Percentiles rank a stretch among this genome's conserved stretches.
Evolutionary conservation across 1,139 yeast genomes (phyloP).

Genomic region (Williopsis jadinii): DNA sequence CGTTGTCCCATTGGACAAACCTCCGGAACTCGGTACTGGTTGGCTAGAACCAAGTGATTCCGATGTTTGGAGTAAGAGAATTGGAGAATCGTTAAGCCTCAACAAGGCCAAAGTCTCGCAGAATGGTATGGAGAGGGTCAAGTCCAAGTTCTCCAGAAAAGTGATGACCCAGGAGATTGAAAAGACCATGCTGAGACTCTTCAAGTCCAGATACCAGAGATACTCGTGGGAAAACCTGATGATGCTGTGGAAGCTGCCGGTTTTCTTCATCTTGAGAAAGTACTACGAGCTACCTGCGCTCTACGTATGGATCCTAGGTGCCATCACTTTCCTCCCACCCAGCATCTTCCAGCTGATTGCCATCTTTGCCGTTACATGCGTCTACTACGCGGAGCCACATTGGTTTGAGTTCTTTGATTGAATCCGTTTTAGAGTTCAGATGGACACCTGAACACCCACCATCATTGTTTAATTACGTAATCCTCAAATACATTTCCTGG

Average conservation of each 20-base stretch:
- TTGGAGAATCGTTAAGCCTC: conserved; percentile 36
- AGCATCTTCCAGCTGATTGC: conserved; percentile 13
- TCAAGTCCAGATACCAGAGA: conserved; percentile 16
- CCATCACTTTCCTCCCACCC: conserved; percentile 15
- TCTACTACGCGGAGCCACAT: conserved; percentile 5
- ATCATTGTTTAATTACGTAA: too few species aligned
- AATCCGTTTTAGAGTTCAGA: too few species aligned
- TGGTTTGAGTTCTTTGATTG: conserved; percentile 3
- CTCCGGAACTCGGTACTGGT: conserved; percentile 59
- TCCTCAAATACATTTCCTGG: too few species aligned
- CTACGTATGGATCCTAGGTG: conserved; percentile 9
- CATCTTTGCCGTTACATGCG: neutral
- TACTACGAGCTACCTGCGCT: conserved; percentile 6
- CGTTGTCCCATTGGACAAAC: conserved; percentile 39
- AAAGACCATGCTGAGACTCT: conserved; percentile 25
- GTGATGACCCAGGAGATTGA: conserved; percentile 57
- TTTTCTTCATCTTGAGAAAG: conserved; percentile 8
- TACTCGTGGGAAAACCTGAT: conserved; percentile 20
- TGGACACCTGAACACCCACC: too few species aligned
- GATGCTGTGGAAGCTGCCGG: conserved; percentile 17
- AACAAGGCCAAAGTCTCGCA: conserved; percentile 33
- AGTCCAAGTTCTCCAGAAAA: conserved; percentile 48
- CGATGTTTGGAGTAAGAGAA: conserved; percentile 55
- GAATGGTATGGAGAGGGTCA: conserved; percentile 47
- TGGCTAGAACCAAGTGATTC: conserved; percentile 56